Base-by-base conservation (phyloP, 2,329 filamentous ascomycete species). In the Zymoseptoria tritici region DNA sequence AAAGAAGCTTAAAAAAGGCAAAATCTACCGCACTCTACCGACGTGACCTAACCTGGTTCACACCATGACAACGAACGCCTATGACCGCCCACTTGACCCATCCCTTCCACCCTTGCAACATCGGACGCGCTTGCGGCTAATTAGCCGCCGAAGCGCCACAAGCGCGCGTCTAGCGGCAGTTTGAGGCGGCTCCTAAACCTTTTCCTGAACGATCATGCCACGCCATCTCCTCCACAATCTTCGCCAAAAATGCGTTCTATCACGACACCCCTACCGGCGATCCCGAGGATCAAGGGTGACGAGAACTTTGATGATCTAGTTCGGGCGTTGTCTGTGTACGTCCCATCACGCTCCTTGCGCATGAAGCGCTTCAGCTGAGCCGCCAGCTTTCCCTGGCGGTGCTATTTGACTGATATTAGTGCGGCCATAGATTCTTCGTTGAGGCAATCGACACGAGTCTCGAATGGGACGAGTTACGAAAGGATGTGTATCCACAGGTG, bases 391-490 rank as follows among this genome's bases (percentile, higher is more conserved):
- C 42, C 49, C 51, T 54, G 60, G 54, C 50, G 51, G 55, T 13
- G 53, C 42, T 46, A 58, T 46, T 54, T 57, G 29, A 55, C 60
- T 62, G 62, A 64, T 55, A 22, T 42, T 24, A 50, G 53, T 53
- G 21, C 24, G 21, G 20, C 22, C 24, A 11, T 52, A 88, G 85
- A 57, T 88, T 83, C 70, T 81, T 89, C 62, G 77, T 81, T 60
- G 82, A 85, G 60, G 82, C 82, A 21, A 80, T 91, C 58, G 79
- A 81, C 56, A 75, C 85, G 52, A 86, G 88, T 16, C 83, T 83
- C 69, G 87, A 83, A 13, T 91, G 90, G 74, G 88, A 91, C 69
- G 87, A 90, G 72, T 78, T 91, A 8, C 80, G 87, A 54, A 87
- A 85, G 5, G 87, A 84, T 1, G 79, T 84, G 5, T 83, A 85